Percentiles rank a stretch among this genome's conserved stretches.
These are phyloP conservation scores for Backusella luteola DNA, from an alignment of 192 early-diverging fungal species.

Conservation along the genomic window DNA sequence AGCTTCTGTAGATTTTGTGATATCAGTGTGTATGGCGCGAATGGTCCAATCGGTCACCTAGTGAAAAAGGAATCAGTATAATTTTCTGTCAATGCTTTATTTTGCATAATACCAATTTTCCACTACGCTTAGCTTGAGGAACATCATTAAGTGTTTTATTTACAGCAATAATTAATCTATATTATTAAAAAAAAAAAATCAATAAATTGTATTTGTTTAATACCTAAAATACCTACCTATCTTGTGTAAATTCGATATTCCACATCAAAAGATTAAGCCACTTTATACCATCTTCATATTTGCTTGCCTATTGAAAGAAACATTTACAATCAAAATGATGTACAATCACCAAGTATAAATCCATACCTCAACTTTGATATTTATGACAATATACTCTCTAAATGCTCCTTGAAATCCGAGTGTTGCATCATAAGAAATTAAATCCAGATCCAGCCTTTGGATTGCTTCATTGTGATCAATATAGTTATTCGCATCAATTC, in stretches of 20 bases:
- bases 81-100: not conserved
- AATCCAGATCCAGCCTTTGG: constrained; percentile 47
- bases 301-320: constrained; percentile 29
- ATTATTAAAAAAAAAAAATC: not conserved
- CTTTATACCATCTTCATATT: constrained; percentile 46
- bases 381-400: constrained; percentile 28
- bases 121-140: constrained; percentile 51
- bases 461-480: constrained; percentile 46
- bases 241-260: constrained; percentile 47
- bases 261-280: constrained; percentile 51
- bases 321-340: not conserved
- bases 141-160: constrained; percentile 54
- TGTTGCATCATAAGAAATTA: constrained; percentile 41
- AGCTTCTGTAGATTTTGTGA: constrained; percentile 41
- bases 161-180: constrained; percentile 47
- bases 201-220: not conserved
- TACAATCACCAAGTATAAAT: not conserved
- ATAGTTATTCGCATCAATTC: constrained; percentile 21
- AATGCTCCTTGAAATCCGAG: constrained; percentile 39
- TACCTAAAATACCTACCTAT: constrained; percentile 31
- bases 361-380: constrained; percentile 36
- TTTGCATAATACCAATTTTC: constrained; percentile 35
- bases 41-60: constrained; percentile 44
- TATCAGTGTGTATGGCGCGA: constrained; percentile 39
- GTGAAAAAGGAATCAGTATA: not conserved